Evolutionary conservation across 2,329 filamentous ascomycete genomes (phyloP).

Genomic region (Aureobasidium subglaciale): DNA sequence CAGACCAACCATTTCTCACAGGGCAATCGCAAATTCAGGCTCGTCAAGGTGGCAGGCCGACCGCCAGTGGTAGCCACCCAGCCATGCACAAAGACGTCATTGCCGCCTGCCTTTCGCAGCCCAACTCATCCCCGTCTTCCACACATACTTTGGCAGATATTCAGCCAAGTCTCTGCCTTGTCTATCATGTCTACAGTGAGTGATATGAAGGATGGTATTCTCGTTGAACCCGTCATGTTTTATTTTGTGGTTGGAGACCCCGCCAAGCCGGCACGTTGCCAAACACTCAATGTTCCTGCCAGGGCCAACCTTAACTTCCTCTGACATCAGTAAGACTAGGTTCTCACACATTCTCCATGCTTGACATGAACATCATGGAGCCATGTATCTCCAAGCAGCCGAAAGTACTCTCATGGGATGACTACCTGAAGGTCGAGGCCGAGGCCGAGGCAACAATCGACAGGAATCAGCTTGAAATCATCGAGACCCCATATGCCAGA

Average conservation of each 20-base stretch:
- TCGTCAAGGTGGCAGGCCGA: slow-evolving; percentile 4
- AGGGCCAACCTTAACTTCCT: slow-evolving; percentile 2
- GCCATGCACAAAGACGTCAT: neutral
- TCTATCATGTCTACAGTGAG: neutral
- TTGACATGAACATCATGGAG: neutral
- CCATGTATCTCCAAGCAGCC: neutral
- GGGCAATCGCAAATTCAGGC: slow-evolving; percentile 3
- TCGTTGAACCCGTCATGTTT: slow-evolving; percentile 1
- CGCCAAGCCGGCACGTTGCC: slow-evolving; percentile 10
- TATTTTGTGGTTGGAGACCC: neutral
- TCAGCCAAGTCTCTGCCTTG: neutral
- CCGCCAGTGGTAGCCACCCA: neutral
- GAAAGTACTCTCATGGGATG: no score
- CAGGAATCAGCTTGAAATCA: no score
- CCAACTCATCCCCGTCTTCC: neutral
- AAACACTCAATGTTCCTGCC: slow-evolving; percentile 18
- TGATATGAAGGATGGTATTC: neutral
- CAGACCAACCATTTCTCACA: neutral
- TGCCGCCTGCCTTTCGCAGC: neutral
- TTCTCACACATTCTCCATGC: neutral
- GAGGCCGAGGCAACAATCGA: no score
- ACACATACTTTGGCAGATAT: neutral
- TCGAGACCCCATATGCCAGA: no score
- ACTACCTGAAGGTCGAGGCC: no score
- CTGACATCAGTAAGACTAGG: no score